phyloP scores from a whole-genome alignment of 805 yeast genomes.

The Wickerhamiella australiensis region DNA sequence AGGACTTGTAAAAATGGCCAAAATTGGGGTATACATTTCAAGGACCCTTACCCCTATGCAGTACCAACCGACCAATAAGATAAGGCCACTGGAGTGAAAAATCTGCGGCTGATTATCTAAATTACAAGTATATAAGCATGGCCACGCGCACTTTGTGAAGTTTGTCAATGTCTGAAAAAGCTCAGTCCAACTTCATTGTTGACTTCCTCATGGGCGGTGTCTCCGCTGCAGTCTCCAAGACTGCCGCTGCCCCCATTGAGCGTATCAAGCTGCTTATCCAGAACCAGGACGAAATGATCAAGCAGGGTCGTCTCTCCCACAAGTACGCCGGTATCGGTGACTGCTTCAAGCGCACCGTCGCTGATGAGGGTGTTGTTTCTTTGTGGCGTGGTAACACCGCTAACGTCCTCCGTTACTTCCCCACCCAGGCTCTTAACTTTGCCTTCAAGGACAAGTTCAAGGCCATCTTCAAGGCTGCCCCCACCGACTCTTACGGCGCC shows the following conservation, averaged over 20 bases:
- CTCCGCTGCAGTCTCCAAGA: constrained; percentile 92
- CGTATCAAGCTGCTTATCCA: constrained; percentile 88
- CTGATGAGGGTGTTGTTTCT: constrained; percentile 76
- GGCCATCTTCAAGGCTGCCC: constrained; percentile 84
- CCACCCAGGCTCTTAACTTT: constrained; percentile 92
- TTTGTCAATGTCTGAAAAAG: constrained; percentile 13
- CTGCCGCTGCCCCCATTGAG: constrained; percentile 92
- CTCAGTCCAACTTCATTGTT: constrained; percentile 27
- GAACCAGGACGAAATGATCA: constrained; percentile 92
- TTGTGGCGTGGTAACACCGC: constrained; percentile 99
- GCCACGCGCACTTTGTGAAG: background rate
- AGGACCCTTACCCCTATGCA: constrained; percentile 2
- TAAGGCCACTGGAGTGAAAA: constrained; percentile 3
- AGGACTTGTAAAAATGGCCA: background rate
- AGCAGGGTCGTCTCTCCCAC: constrained; percentile 82
- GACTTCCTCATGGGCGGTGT: constrained; percentile 95
- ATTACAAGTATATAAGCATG: constrained; percentile 7
- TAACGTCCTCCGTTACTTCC: constrained; percentile 93
- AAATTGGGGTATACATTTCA: background rate
- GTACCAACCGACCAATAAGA: constrained; percentile 4
- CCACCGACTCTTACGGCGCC: constrained; percentile 71
- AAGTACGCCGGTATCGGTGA: constrained; percentile 79
- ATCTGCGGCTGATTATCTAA: constrained; percentile 12
- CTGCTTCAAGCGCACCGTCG: constrained; percentile 85
- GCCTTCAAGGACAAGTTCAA: constrained; percentile 94